Evolutionary conservation across 2,329 filamentous ascomycete species (phyloP).

Genomic region (Mycosphaerella sp.): DNA sequence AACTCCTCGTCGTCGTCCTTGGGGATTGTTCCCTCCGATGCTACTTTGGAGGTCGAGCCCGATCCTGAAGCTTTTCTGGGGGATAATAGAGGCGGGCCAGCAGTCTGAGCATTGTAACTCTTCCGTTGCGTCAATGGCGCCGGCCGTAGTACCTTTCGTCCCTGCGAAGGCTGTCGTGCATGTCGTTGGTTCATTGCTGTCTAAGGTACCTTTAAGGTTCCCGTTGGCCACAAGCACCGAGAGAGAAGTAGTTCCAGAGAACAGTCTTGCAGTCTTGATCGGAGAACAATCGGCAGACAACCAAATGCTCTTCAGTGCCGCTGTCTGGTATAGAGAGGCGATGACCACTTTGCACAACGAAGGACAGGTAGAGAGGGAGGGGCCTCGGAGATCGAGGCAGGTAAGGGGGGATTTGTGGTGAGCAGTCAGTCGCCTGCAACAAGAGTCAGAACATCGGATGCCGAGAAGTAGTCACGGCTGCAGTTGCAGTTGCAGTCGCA

Average conservation of each 20-base stretch:
- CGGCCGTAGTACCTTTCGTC: slow-evolving; percentile 25
- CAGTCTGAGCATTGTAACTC: slow-evolving; percentile 20
- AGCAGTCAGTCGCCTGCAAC: too few relatives aligned
- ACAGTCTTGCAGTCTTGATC: too few relatives aligned
- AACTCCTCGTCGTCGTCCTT: slow-evolving; percentile 37
- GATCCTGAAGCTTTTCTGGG: slow-evolving; percentile 12
- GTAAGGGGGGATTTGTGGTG: background rate
- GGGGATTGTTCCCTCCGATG: slow-evolving; percentile 13
- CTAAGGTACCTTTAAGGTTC: background rate
- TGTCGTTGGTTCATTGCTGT: slow-evolving; percentile 28
- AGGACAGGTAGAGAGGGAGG: background rate
- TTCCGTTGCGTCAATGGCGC: slow-evolving; percentile 22
- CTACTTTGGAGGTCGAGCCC: slow-evolving; percentile 21
- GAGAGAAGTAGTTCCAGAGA: too few relatives aligned
- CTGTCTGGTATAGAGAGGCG: background rate
- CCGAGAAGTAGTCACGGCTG: too few relatives aligned
- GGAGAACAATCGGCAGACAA: background rate
- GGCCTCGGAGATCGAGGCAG: background rate
- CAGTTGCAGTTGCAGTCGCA: too few relatives aligned
- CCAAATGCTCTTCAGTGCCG: background rate
- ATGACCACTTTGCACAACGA: background rate
- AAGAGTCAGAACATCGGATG: too few relatives aligned
- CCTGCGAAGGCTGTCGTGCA: slow-evolving; percentile 25
- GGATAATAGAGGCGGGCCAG: slow-evolving; percentile 9
- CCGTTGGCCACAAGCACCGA: background rate